Evolutionary conservation across 106 monocot genomes (phyloP).

Genomic region (Agapanthus africanus): DNA sequence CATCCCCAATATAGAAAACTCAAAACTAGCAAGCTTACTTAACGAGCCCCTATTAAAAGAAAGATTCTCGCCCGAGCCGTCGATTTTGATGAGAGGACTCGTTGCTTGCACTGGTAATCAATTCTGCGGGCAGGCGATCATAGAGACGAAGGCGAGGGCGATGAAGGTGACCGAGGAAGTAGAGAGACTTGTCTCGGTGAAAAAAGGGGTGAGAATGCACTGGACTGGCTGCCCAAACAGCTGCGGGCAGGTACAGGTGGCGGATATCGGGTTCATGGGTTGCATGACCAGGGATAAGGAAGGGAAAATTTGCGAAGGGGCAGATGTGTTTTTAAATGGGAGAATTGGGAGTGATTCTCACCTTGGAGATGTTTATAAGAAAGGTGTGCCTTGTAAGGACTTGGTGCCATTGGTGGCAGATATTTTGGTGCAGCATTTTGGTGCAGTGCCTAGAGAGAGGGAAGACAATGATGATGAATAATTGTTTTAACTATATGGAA

Average conservation of each 20-base stretch:
- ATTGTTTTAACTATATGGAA: too few species aligned
- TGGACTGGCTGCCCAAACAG: slow-evolving; percentile 97
- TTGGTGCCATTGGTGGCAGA: slow-evolving; percentile 55
- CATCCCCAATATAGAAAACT: slow-evolving; percentile 58
- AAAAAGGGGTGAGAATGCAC: slow-evolving; percentile 70
- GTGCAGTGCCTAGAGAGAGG: slow-evolving; percentile 55
- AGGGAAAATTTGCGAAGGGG: slow-evolving; percentile 69
- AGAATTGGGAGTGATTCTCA: slow-evolving; percentile 73
- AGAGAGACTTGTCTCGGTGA: slow-evolving; percentile 45
- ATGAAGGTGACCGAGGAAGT: slow-evolving; percentile 61
- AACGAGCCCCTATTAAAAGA: slow-evolving; percentile 53
- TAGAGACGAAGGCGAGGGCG: slow-evolving; percentile 91
- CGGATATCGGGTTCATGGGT: slow-evolving; percentile 96
- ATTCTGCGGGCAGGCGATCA: slow-evolving; percentile 97
- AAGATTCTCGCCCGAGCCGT: slow-evolving; percentile 51
- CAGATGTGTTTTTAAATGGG: slow-evolving; percentile 72
- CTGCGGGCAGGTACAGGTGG: slow-evolving; percentile 44
- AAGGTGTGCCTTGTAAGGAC: slow-evolving; percentile 75
- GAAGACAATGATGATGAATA: slow-evolving; percentile 66
- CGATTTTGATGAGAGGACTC: slow-evolving; percentile 58
- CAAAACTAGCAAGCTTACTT: slow-evolving; percentile 30
- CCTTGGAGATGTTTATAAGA: slow-evolving; percentile 71
- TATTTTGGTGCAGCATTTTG: slow-evolving; percentile 65
- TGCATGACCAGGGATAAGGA: slow-evolving; percentile 63
- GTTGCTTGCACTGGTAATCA: slow-evolving; percentile 97